These are phyloP conservation scores for Cryphonectria naterciae DNA, from an alignment of 2,329 filamentous ascomycete species.

Conservation along the genomic window DNA sequence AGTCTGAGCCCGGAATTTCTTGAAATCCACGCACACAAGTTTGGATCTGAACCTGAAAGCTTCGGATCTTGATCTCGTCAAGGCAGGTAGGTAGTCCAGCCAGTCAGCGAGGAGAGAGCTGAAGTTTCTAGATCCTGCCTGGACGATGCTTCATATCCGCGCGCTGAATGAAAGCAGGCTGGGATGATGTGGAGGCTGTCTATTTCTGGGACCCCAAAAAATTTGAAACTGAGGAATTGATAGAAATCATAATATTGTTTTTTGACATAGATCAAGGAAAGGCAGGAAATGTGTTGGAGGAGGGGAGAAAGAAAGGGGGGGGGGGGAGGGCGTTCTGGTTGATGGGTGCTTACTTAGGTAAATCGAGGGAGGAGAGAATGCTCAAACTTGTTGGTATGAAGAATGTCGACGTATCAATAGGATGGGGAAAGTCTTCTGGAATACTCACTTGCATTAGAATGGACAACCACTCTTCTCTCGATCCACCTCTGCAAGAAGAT, in stretches of 20 bases:
- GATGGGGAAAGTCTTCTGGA: not conserved
- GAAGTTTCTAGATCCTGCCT: not conserved
- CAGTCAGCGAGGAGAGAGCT: constrained; percentile 2
- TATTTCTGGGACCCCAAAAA: not conserved
- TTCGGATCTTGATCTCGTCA: not conserved
- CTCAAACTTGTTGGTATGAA: not conserved
- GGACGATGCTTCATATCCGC: not conserved
- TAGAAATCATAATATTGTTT: not conserved
- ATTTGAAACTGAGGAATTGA: not conserved
- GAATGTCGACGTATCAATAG: constrained; percentile 13
- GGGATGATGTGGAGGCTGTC: not conserved
- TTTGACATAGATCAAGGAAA: not conserved
- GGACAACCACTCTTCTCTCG: not conserved
- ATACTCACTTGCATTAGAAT: not conserved
- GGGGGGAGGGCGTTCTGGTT: not conserved
- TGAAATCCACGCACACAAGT: not conserved
- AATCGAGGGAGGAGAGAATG: not conserved
- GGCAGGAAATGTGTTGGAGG: not conserved
- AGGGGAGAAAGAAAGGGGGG: too few relatives aligned
- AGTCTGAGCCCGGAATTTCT: constrained; percentile 1
- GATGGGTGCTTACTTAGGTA: constrained; percentile 15
- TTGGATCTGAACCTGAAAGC: not conserved
- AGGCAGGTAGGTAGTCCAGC: not conserved
- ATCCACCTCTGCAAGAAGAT: not conserved
- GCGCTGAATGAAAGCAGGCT: not conserved